Base-by-base conservation (phyloP, 768 basidiomycete species). In the Russula griseocarnosa region DNA sequence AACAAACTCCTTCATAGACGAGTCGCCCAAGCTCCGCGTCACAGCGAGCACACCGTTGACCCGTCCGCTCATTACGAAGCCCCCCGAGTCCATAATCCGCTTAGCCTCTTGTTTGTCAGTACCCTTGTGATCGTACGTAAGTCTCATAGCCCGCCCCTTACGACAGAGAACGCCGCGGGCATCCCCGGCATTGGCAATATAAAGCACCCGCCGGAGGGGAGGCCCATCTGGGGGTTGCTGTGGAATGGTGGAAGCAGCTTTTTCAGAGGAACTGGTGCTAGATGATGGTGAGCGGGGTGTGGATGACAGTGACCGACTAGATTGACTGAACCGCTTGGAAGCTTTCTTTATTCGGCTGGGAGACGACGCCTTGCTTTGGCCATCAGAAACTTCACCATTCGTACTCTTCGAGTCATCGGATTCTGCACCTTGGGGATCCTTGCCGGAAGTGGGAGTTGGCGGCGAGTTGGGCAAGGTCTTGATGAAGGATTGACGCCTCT, bases 61-160 rank as follows among this genome's bases (percentile, higher is more conserved):
- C 14, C 97, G 85, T 67, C 96, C 97, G 71, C 96, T 96, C 90
- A 99, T 87, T 24, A 99, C 95, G 72, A 98, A 99, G 1, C 97
- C 97, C 11, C 97, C 97, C 0, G 97, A 97, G 72, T 98, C 97
- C 55, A 83, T 94, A 73, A 99, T 98, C 24, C 97, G 85, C 76
- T 97, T 98, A 22, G 95, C 95, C 76, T 99, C 97, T 74, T 96
- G 94, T 71, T 89, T 88, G 74, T 99, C 97, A 6, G 90, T 88
- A 34, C 97, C 97, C 74, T 99, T 99, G 80, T 99, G 97, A 73
- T 99, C 97, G 73, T 99, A 98, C 22, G 97, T 98, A 71, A 99
- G 76, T 51, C 97, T 83, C 4, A 98, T 86, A 5, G 94, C 97
- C 69, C 85, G 89, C 32, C 97, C 97, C 14, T 81, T 84, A 51